Evolutionary conservation across 2,329 filamentous ascomycete species (phyloP), one percentile per base, ranked within the genome.

Genomic region (Alternaria alternata): DNA sequence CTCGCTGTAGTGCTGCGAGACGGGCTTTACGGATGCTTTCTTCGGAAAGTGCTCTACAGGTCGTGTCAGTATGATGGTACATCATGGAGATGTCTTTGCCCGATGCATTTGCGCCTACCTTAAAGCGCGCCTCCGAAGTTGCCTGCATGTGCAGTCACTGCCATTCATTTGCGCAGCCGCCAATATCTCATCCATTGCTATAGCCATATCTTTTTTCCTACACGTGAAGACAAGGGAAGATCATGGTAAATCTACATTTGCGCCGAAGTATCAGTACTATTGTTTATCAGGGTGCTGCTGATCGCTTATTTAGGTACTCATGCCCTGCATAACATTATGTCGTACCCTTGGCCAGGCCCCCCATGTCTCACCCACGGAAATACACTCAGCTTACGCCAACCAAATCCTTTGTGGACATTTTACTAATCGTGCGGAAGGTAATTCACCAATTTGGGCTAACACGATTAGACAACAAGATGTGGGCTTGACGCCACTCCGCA

Each of bases 271-370:
- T 14, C 11, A 1, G 34, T 24, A 49, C 12, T 51, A 34, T 18
- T 12, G 28, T 20, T 32, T 56, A 53, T 57, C 18, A 48, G 38
- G 47, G 54, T 57, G 22, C 48, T 47, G 42, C 32, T 49, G 54
- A 57, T 49, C 28, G 47, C 39, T 57, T 52, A 61, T 18, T 46
- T 24, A 26, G 58, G 54, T 61, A 28, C 58, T 61, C 58, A 57
- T 34, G 18, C 36, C 36, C 24, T 49, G 28, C 34, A 26, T 47
- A 7, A 7, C 24, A 26, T 7, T 26, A 9, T 41, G 38, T n/a
- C 7, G 5, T n/a, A 20, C 18, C n/a, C n/a, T 39, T 14, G 8
- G 14, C 32, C 8, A 38, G 44, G 32, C 44, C 44, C 28, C 20
- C 28, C 44, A 34, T 32, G 3, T 5, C 28, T 48, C 32, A 16